Evolutionary conservation across 768 basidiomycete genomes (phyloP), one percentile per base, ranked within the genome.

Genomic region (Boletus rubropictus): DNA sequence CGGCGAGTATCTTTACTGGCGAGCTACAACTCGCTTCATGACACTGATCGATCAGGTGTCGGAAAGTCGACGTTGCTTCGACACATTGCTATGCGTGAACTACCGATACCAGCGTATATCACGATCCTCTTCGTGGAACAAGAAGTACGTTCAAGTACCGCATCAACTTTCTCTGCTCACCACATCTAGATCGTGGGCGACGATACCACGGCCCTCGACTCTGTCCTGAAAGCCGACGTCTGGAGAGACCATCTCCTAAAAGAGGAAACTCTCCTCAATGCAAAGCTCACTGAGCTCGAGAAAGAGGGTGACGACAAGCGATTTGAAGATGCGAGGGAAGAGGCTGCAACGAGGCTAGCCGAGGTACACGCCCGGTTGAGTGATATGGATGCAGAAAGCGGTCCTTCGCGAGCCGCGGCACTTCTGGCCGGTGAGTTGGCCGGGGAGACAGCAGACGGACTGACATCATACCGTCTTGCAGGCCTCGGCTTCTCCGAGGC

Each of bases 301-400:
- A 65, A 66, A 20, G 81, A 86, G 57, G 77, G 80, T 5, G 87
- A 89, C 51, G 88, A 89, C 41, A 86, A 85, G 54, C 77, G 84
- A 14, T 82, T 88, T 32, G 88, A 86, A 57, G 89, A 89, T 57
- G 83, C 87, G 12, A 78, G 86, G 56, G 93, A 96, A 59, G 94
- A 94, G 53, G 76, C 89, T 2, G 81, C 85, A 2, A 74, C 79
- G 7, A 76, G 93, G 44, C 65, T 98, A 27, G 83, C 87, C 2
- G 95, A 99, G 52, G 87, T 96, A 5, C 96, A 98, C 62, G 72
- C 85, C 38, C 79, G 86, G 39, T 69, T 98, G 38, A 82, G 92
- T n/a, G 96, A 99, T 40, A 98, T 99, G 84, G 96, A 99, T 55
- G 95, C 95, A 3, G 95, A 89, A 62, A 95, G 88, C 62, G 96